Evolutionary conservation across 768 basidiomycete genomes (phyloP).

Genomic region (Paxillus rubicundulus): DNA sequence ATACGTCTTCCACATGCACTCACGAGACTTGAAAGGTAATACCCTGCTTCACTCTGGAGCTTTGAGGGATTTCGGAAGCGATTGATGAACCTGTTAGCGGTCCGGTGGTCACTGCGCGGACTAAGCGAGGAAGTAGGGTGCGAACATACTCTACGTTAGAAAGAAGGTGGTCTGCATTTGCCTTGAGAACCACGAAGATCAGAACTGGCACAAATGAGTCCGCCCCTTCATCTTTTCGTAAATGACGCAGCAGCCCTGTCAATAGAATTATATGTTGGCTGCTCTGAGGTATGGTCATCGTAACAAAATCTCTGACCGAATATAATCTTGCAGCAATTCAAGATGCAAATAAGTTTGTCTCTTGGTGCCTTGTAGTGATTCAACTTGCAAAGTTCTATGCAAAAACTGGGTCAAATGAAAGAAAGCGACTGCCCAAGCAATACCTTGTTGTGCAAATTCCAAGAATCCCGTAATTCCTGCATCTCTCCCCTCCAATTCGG

Average conservation of each 20-base stretch:
- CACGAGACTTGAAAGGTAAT: slow-evolving; percentile 94
- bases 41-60: slow-evolving; percentile 92
- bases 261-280: not conserved
- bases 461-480: slow-evolving; percentile 64
- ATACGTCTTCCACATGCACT: slow-evolving; percentile 21
- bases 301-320: slow-evolving; percentile 64
- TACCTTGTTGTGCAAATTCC: slow-evolving; percentile 87
- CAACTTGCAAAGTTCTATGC: slow-evolving; percentile 85
- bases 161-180: slow-evolving; percentile 90
- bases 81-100: slow-evolving; percentile 75
- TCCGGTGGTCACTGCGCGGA: not conserved
- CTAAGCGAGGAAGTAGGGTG: not conserved
- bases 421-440: slow-evolving; percentile 2
- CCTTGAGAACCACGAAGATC: slow-evolving; percentile 89
- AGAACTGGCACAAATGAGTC: slow-evolving; percentile 94
- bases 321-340: slow-evolving; percentile 99
- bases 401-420: not conserved
- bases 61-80: slow-evolving; percentile 89
- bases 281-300: slow-evolving; percentile 4
- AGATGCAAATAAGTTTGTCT: slow-evolving; percentile 95
- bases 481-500: slow-evolving; percentile 62
- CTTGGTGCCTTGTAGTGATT: slow-evolving; percentile 99
- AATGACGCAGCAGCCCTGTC: slow-evolving; percentile 84
- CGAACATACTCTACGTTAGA: slow-evolving; percentile 88
- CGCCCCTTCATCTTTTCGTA: slow-evolving; percentile 81